Conservation (phyloP, 164 flowering plant species). For the Berberis vulgaris region DNA sequence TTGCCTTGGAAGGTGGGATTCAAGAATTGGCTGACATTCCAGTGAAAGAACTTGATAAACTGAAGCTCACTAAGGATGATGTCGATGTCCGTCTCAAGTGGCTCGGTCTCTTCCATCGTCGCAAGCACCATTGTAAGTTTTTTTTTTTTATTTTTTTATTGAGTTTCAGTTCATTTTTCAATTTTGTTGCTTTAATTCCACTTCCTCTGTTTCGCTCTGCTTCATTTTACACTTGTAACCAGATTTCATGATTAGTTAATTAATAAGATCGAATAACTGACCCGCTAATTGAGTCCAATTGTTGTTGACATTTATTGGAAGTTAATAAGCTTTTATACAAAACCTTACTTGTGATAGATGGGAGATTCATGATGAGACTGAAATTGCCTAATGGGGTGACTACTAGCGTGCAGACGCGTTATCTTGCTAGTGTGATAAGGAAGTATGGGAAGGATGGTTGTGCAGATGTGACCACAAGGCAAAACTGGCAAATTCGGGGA, state of each 20-base stretch:
- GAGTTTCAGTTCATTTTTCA: too few species aligned
- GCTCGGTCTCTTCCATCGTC: slow-evolving; percentile 88
- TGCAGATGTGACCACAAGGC: slow-evolving; percentile 90
- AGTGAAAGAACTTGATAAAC: slow-evolving; percentile 58
- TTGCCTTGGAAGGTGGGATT: slow-evolving; percentile 60
- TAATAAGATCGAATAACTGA: too few species aligned
- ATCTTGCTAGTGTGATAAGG: slow-evolving; percentile 70
- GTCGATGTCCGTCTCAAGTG: slow-evolving; percentile 90
- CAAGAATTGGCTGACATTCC: slow-evolving; percentile 55
- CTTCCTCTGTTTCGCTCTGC: too few species aligned
- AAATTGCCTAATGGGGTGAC: slow-evolving; percentile 98
- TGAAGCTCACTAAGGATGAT: slow-evolving; percentile 63
- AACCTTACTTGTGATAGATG: slow-evolving; percentile 25
- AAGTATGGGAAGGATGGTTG: slow-evolving; percentile 85
- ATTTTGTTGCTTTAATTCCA: too few species aligned
- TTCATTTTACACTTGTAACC: too few species aligned
- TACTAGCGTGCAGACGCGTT: slow-evolving; percentile 74
- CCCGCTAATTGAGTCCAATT: too few species aligned
- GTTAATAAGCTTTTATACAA: too few species aligned
- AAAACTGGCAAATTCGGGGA: slow-evolving; percentile 97
- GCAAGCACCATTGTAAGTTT: slow-evolving; percentile 75
- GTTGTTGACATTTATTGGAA: too few species aligned
- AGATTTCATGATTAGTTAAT: too few species aligned
- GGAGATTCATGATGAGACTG: slow-evolving; percentile 96
- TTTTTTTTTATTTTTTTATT: neutral